Evolutionary conservation across 2,329 filamentous ascomycete species (phyloP).

Genomic region (Fusarium brevicatenulatum): DNA sequence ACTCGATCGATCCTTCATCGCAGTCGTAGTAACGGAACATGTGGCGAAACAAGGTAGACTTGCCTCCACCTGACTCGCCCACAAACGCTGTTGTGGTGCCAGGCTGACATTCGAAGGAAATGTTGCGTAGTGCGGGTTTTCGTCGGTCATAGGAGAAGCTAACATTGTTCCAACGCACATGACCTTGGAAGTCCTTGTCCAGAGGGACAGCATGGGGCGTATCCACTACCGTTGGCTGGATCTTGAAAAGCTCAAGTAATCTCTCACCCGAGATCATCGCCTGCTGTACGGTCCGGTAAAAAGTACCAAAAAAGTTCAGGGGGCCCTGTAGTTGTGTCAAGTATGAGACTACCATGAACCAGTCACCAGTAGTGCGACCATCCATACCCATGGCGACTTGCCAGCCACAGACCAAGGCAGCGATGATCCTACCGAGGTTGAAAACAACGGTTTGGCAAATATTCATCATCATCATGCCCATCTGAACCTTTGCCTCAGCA

Average conservation of each 20-base stretch:
- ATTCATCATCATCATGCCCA: constrained; percentile 83
- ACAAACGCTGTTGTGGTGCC: constrained; percentile 96
- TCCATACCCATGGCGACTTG: constrained; percentile 77
- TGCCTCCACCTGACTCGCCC: constrained; percentile 95
- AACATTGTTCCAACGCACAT: constrained; percentile 88
- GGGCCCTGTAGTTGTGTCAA: constrained; percentile 83
- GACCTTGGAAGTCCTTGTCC: constrained; percentile 73
- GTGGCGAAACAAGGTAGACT: constrained; percentile 94
- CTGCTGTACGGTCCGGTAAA: constrained; percentile 95
- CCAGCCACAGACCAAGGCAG: constrained; percentile 79
- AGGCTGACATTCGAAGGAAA: constrained; percentile 86
- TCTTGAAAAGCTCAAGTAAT: constrained; percentile 94
- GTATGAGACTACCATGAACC: constrained; percentile 79
- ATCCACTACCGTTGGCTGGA: constrained; percentile 91
- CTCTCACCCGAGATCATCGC: constrained; percentile 98
- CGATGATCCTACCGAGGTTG: constrained; percentile 77
- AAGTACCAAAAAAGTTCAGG: constrained; percentile 90
- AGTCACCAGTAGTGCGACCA: constrained; percentile 73
- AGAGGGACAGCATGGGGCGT: constrained; percentile 71
- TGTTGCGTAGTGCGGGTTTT: constrained; percentile 83
- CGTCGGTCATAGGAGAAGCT: constrained; percentile 90
- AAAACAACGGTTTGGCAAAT: constrained; percentile 84
- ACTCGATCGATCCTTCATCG: constrained; percentile 78
- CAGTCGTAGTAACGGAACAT: constrained; percentile 97
- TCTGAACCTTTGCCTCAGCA: constrained; percentile 79